Evolutionary conservation across 257 asterid genomes (phyloP), one percentile per base, ranked within the genome.

Genomic region (Capsicum rhomboideum): DNA sequence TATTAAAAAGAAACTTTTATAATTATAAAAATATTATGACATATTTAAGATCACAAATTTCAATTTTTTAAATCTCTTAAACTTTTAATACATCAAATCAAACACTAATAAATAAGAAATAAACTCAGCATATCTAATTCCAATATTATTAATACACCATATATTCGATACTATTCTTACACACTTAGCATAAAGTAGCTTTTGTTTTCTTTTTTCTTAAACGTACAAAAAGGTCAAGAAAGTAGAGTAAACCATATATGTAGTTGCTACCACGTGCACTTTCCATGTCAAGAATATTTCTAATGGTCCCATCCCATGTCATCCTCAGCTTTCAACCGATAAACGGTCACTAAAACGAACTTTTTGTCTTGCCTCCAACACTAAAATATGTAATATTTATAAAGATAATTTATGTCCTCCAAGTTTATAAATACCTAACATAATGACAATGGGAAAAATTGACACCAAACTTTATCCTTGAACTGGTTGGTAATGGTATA

Each of bases 271-370:
- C 84, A 61, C 46, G 84, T 80, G 84, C 40, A 59, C 75, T 40
- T 59, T 61, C 8, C 26, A 4, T 59, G 6, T 55, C 50, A 78
- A n/a, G 54, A 34, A 37, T 50, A 50, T 18, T 80, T 80, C 21
- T 63, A 44, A 58, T 58, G 68, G 46, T 42, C 75, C 75, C 46
- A 16, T 42, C 75, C 75, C 46, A 16, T 18, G 18, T 61, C 74
- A 64, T 61, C 63, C 63, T 80, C 84, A 44, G 17, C 46, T 58
- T 37, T 59, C 44, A 80, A 83, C 64, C 63, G 77, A 64, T 75
- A 55, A 83, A 74, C 86, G 34, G 83, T 75, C 86, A 75, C 34
- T 17, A 75, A 29, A 83, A 75, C 86, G 46, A 77, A 83, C 72
- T 54, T 77, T 74, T 83, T 56, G 72, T 61, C 58, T 29, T 58